Evolutionary conservation across 352 stramenopile species (phyloP), one percentile per base, ranked within the genome.

Genomic region (Phytophthora fragariae): DNA sequence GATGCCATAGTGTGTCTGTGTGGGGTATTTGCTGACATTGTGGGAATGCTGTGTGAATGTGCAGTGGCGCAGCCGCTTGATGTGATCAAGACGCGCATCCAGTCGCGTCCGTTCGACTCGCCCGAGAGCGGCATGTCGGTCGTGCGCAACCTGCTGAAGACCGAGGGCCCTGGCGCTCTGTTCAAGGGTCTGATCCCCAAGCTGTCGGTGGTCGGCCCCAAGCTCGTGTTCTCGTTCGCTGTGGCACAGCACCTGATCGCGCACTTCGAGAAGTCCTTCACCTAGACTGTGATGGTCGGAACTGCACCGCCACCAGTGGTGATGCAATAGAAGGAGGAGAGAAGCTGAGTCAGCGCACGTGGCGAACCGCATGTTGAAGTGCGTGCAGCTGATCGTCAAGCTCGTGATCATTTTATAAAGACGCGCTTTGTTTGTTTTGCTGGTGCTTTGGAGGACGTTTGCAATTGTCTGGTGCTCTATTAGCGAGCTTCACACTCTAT

Each of bases 171-270:
- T 9, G 82, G 85, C 46, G 94, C 92, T 62, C 88, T 99, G 60
- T 99, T 99, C 84, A 99, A 99, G 84, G 96, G 96, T 33, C 85
- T 98, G 54, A 91, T 97, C 72, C 96, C 96, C 53, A 99, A 99
- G 89, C 85, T 98, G 37, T 89, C 97, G 24, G 94, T 99, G 11
- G 95, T 98, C 52, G 96, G 95, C 27, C 96, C 96, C 14, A 99
- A 99, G 85, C 91, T 99, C 60, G 89, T 99, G 53, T 99, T 99
- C 84, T 98, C 94, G 35, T 99, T 98, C 81, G 97, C 95, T 0
- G 89, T 99, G 60, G 96, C 96, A 62, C 96, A 99, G 77, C 93
- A 98, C 71, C 79, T 98, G 27, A 99, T 99, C 73, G 92, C 84
- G 56, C 93, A 98, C 85, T 98, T 99, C 59, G 93, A 98, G 75